Evolutionary conservation across 2,329 filamentous ascomycete species (phyloP).

Genomic region (Coniochaeta sp.): DNA sequence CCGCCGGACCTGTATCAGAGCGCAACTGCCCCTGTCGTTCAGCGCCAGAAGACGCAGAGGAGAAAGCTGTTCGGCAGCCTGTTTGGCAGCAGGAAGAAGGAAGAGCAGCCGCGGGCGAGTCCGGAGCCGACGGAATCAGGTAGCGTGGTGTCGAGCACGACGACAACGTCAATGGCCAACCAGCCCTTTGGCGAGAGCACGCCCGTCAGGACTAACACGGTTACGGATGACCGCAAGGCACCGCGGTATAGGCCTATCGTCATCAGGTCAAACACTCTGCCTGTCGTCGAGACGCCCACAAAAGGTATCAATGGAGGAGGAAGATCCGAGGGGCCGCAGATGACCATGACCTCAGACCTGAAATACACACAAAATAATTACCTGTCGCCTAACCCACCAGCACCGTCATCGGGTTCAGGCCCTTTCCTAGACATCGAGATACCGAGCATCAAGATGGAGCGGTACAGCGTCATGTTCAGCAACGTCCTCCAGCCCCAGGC

Average conservation of each 20-base stretch:
- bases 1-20: constrained; percentile 9
- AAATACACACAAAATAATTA: constrained; percentile 4
- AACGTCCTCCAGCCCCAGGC: constrained; percentile 51
- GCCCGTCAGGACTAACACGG: constrained; percentile 28
- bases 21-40: constrained; percentile 17
- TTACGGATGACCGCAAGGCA: constrained; percentile 19
- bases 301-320: background rate
- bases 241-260: constrained; percentile 36
- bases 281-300: constrained; percentile 14
- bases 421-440: constrained; percentile 68
- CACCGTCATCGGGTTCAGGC: background rate
- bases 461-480: constrained; percentile 93
- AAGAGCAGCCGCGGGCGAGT: constrained; percentile 16
- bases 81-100: constrained; percentile 36
- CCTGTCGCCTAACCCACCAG: background rate
- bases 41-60: constrained; percentile 44
- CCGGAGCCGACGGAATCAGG: constrained; percentile 12
- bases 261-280: constrained; percentile 34
- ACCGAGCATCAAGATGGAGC: constrained; percentile 71
- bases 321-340: background rate
- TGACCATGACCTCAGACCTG: background rate
- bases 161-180: constrained; percentile 5
- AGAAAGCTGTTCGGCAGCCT: constrained; percentile 51
- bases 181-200: constrained; percentile 6
- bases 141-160: constrained; percentile 7